These are phyloP conservation scores for Fusarium pseudograminearum DNA, from an alignment of 2,329 filamentous ascomycete genomes.

Conservation along the genomic window DNA sequence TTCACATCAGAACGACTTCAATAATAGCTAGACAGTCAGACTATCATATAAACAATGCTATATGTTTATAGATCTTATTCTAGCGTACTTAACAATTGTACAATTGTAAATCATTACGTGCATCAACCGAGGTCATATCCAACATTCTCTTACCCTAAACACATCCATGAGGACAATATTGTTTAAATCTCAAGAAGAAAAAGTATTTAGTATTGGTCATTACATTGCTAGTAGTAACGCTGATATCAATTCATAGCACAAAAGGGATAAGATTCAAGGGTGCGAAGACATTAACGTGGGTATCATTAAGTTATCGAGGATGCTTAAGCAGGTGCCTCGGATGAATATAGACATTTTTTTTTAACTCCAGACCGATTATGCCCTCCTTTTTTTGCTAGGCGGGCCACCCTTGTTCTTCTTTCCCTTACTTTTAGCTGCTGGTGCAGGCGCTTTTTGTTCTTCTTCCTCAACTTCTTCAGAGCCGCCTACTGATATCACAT, in stretches of 20 bases:
- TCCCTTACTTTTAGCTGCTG: conserved; percentile 33
- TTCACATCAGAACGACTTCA: too few relatives aligned
- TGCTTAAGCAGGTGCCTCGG: conserved; percentile 36
- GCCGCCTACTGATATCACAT: conserved; percentile 48
- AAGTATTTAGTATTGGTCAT: background rate
- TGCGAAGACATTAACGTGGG: conserved; percentile 39
- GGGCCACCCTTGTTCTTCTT: conserved; percentile 37
- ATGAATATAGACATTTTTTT: conserved; percentile 32
- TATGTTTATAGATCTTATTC: too few relatives aligned
- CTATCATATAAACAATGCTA: too few relatives aligned
- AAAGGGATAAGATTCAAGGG: background rate
- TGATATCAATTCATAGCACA: background rate
- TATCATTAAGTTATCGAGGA: conserved; percentile 41
- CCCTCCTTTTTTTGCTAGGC: conserved; percentile 47
- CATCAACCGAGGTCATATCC: background rate
- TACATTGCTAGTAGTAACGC: background rate
- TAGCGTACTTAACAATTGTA: too few relatives aligned
- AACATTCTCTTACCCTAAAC: background rate
- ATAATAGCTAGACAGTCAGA: too few relatives aligned
- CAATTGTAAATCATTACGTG: background rate
- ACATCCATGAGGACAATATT: too few relatives aligned
- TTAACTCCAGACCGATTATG: conserved; percentile 35
- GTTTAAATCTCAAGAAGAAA: background rate
- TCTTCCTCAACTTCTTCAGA: conserved; percentile 50
- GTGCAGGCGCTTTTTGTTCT: conserved; percentile 22